phyloP scores from a whole-genome alignment of 2,329 filamentous ascomycete species.

The Lomentospora prolificans region DNA sequence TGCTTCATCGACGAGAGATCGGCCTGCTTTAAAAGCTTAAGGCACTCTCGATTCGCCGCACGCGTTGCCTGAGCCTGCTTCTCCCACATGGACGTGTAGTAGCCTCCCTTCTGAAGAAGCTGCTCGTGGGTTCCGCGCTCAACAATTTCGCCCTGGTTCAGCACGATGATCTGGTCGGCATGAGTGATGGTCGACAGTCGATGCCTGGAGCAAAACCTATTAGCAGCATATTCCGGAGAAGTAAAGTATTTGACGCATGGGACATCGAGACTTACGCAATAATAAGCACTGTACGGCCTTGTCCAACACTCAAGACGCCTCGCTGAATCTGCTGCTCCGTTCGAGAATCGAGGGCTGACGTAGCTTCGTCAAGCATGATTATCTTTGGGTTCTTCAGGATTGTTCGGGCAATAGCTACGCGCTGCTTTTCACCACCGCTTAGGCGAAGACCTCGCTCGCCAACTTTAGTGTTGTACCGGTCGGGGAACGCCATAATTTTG shows the following conservation, averaged over 20 bases:
- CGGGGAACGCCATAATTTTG: constrained; percentile 79
- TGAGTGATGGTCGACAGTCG: constrained; percentile 77
- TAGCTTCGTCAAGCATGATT: constrained; percentile 89
- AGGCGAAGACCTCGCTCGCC: constrained; percentile 80
- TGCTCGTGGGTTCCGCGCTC: constrained; percentile 74
- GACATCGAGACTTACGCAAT: constrained; percentile 59
- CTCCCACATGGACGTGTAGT: constrained; percentile 79
- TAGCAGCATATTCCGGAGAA: constrained; percentile 10
- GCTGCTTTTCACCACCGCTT: constrained; percentile 87
- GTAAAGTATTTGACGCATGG: background rate
- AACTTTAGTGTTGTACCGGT: constrained; percentile 81
- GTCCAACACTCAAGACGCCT: constrained; percentile 69
- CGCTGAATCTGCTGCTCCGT: constrained; percentile 91
- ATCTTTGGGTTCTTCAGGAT: constrained; percentile 87
- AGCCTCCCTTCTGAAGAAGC: constrained; percentile 58
- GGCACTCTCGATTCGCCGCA: constrained; percentile 40
- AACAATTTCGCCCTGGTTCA: constrained; percentile 64
- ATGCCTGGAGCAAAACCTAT: constrained; percentile 38
- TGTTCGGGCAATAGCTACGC: constrained; percentile 85
- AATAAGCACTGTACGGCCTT: constrained; percentile 84
- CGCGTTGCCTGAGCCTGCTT: constrained; percentile 75
- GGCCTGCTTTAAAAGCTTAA: constrained; percentile 21
- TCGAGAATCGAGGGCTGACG: constrained; percentile 80
- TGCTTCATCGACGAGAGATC: constrained; percentile 13
- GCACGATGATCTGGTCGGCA: constrained; percentile 75